Conservation (phyloP, 306 rosid genomes). For the Rosa rugosa region DNA sequence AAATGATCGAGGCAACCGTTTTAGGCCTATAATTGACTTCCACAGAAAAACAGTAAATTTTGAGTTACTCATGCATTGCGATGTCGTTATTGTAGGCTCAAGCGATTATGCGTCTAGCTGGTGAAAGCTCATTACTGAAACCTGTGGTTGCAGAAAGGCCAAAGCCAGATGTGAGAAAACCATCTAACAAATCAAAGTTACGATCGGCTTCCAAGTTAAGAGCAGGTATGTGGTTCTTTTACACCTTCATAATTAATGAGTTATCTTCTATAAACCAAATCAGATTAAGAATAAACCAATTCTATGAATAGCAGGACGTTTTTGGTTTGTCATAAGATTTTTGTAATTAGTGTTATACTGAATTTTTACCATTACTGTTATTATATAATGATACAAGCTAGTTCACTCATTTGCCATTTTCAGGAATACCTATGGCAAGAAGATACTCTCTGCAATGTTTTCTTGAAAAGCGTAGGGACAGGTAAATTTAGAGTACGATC, state of each 20-base stretch:
- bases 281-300: background rate
- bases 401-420: background rate
- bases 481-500: conserved; percentile 5
- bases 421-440: conserved; percentile 36
- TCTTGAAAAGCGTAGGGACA: conserved; percentile 32
- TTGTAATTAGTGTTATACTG: background rate
- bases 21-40: background rate
- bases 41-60: background rate
- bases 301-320: background rate
- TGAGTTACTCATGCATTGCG: background rate
- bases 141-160: background rate
- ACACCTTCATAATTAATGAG: background rate
- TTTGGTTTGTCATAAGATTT: background rate
- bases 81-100: conserved; percentile 20
- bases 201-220: background rate
- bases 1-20: background rate
- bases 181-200: background rate
- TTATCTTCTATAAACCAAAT: background rate
- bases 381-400: background rate
- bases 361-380: no score
- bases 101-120: conserved; percentile 20
- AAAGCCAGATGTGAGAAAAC: background rate
- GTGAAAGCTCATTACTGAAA: conserved; percentile 16
- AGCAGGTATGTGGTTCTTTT: conserved; percentile 8
- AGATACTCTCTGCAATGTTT: conserved; percentile 31